Conservation (phyloP, 768 basidiomycete species). For the Xerocomellus dryophilus region DNA sequence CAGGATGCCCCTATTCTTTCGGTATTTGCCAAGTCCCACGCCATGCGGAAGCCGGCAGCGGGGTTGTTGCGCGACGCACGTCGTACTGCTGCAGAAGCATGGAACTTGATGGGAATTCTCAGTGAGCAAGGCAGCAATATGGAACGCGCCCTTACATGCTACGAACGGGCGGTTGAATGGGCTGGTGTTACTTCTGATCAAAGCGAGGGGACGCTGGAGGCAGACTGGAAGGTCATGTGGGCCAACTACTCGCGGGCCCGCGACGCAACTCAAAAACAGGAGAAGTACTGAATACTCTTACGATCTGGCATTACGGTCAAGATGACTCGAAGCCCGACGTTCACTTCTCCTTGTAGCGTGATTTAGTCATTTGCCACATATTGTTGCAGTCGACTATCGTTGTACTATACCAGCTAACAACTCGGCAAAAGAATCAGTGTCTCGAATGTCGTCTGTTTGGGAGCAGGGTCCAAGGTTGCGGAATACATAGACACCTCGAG, state of each 20-base stretch:
- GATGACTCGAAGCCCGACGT: neutral
- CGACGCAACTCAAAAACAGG: conserved; percentile 18
- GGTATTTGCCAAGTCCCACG: conserved; percentile 44
- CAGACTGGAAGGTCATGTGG: conserved; percentile 61
- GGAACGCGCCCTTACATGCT: conserved; percentile 53
- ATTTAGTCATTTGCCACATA: too few species aligned
- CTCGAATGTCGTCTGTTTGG: too few species aligned
- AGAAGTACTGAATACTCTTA: neutral
- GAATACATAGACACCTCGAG: too few species aligned
- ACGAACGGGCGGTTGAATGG: conserved; percentile 68
- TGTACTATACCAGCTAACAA: too few species aligned
- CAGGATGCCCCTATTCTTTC: conserved; percentile 41
- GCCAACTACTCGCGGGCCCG: conserved; percentile 57
- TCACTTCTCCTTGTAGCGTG: too few species aligned
- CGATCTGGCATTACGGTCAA: neutral
- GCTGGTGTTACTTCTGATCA: conserved; percentile 46
- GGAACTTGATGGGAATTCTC: conserved; percentile 69
- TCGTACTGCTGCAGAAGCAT: conserved; percentile 68
- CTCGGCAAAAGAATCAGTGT: too few species aligned
- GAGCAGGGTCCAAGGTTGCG: too few species aligned
- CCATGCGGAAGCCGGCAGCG: conserved; percentile 53
- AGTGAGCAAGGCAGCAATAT: conserved; percentile 42
- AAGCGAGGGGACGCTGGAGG: conserved; percentile 49
- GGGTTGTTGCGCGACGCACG: conserved; percentile 66
- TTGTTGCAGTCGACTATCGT: too few species aligned